Conservation (phyloP, 2,329 filamentous ascomycete species). For the Dissoconium aciculare region DNA sequence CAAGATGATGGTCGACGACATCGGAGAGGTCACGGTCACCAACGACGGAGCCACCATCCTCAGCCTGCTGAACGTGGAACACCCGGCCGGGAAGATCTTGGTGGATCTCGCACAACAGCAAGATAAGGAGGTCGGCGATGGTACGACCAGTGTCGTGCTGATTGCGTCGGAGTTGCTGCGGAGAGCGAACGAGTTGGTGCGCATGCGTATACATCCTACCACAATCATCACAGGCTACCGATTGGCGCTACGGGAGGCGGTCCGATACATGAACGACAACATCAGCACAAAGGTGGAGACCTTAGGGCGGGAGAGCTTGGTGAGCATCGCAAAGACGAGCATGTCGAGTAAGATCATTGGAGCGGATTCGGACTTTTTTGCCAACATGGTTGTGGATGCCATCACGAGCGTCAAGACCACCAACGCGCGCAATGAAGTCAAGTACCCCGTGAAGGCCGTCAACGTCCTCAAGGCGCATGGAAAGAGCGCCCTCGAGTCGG, state of each 20-base stretch:
- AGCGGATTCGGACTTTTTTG: constrained; percentile 87
- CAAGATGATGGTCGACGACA: constrained; percentile 99
- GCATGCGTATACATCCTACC: constrained; percentile 98
- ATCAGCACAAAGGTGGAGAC: constrained; percentile 90
- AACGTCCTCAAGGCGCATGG: constrained; percentile 98
- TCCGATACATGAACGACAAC: constrained; percentile 98
- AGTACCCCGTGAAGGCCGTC: constrained; percentile 97
- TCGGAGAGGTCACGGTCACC: constrained; percentile 96
- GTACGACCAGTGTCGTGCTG: constrained; percentile 92
- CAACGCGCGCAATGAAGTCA: constrained; percentile 78
- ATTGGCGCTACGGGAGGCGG: constrained; percentile 82
- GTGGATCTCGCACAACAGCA: constrained; percentile 97
- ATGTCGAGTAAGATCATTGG: constrained; percentile 99
- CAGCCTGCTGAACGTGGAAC: constrained; percentile 86
- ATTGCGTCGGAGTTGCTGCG: constrained; percentile 91
- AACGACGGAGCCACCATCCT: constrained; percentile 98
- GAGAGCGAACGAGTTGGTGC: constrained; percentile 94
- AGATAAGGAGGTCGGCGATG: constrained; percentile 97
- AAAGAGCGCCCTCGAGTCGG: constrained; percentile 75
- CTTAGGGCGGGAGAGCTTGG: constrained; percentile 73
- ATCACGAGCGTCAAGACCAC: constrained; percentile 89
- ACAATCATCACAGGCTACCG: constrained; percentile 98
- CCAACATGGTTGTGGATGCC: constrained; percentile 91
- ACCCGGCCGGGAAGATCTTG: constrained; percentile 94
- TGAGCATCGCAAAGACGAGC: constrained; percentile 94